Evolutionary conservation across 768 basidiomycete genomes (phyloP), one percentile per base, ranked within the genome.

Genomic region (Gautieria morchelliformis): DNA sequence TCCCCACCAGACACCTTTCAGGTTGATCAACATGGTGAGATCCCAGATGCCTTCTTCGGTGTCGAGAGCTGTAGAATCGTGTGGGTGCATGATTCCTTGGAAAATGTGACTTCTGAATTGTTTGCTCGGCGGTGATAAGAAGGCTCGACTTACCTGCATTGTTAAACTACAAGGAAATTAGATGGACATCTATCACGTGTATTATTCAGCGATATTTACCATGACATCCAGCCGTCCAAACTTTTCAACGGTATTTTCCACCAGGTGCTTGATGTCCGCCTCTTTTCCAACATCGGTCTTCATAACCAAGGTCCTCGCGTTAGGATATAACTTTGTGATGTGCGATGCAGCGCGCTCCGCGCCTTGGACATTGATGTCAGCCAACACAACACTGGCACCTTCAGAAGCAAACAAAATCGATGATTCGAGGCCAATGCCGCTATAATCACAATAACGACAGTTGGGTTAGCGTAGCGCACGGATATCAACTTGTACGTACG

Each of bases 1-100:
- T 33, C 96, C 96, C 85, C 87, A 99, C 96, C 95, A 98, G 59
- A 98, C 96, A 52, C 96, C 96, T 73, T 98, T 99, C 66, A 95
- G 82, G 70, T 98, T 98, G 75, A 97, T 84, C 61, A 85, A 80
- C 85, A 89, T 89, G 2, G 89, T 92, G 58, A 92, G 75, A 67
- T 91, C 89, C 95, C 96, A 99, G 71, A 98, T 92, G 52, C 78
- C 81, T 72, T 99, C 96, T 67, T 95, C 93, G 17, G 96, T 99
- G 69, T 92, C 95, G 66, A 97, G 75, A 12, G 95, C 96, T 67
- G 93, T 85, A 67, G 96, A 95, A 64, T 99, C 95, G 10, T 76
- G 82, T 17, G 92, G 85, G 68, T 97, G 96, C 96, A 99, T 99
- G 66, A 99, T 95, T n/a, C 95, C 94, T 84, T 61, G 51, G 32